Evolutionary conservation across 805 yeast genomes (phyloP).

Genomic region (Pichia cabralensis): DNA sequence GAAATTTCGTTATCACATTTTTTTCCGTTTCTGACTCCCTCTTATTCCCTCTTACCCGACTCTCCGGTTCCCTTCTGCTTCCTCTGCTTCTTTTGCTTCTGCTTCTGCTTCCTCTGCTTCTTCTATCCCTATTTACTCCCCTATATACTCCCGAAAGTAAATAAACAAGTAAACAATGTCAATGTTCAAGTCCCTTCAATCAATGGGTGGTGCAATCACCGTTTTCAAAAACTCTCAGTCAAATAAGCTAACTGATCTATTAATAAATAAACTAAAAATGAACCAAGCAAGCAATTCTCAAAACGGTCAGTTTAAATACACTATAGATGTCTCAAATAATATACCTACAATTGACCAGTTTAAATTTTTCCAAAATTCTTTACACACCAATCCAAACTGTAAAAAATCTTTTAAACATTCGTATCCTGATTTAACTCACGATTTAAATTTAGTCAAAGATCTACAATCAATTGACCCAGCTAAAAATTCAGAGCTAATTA

Average conservation of each 20-base stretch:
- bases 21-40: too few relatives aligned
- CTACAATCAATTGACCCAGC: conserved; percentile 8
- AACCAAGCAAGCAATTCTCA: too few relatives aligned
- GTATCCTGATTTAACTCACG: conserved; percentile 18
- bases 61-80: too few relatives aligned
- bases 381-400: conserved; percentile 22
- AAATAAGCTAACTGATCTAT: conserved; percentile 12
- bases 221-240: conserved; percentile 27
- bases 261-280: conserved; percentile 12
- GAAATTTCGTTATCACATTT: too few relatives aligned
- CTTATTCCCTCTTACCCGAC: too few relatives aligned
- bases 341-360: conserved; percentile 26
- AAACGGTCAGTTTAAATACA: conserved; percentile 14
- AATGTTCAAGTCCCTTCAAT: too few relatives aligned
- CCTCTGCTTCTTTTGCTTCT: too few relatives aligned
- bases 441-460: conserved; percentile 12
- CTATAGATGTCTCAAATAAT: conserved; percentile 15
- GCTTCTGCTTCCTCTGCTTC: too few relatives aligned
- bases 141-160: too few relatives aligned
- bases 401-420: conserved; percentile 21
- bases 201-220: conserved; percentile 39
- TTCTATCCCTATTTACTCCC: too few relatives aligned
- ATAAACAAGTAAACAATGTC: too few relatives aligned
- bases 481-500: not conserved
- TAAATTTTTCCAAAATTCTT: conserved; percentile 17